A percentile compares a stretch with the other conserved stretches of the same genome.
phyloP scores from a whole-genome alignment of 2,329 filamentous ascomycete genomes.

The Fusarium nanum region DNA sequence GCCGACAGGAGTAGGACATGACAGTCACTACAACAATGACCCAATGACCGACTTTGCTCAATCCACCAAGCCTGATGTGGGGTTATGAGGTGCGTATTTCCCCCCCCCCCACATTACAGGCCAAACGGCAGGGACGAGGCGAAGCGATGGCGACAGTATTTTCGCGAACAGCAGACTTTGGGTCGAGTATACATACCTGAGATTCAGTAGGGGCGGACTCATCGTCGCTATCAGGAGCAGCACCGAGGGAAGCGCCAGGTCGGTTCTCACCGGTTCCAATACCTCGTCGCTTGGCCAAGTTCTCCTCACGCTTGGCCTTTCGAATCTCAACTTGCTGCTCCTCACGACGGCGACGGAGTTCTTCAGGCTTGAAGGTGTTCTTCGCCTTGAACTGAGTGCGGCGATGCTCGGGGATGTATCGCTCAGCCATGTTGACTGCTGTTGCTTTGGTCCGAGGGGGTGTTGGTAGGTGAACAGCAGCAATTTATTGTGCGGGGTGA shows the following conservation, averaged over 20 bases:
- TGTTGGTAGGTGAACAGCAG: constrained; percentile 44
- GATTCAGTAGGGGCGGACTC: constrained; percentile 94
- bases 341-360: constrained; percentile 96
- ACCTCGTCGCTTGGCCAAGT: constrained; percentile 96
- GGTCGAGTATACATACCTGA: constrained; percentile 72
- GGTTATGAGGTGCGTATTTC: constrained; percentile 47
- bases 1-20: constrained; percentile 19
- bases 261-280: constrained; percentile 85
- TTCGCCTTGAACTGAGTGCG: constrained; percentile 99
- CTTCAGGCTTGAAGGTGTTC: constrained; percentile 98
- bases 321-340: constrained; percentile 99
- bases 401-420: constrained; percentile 99
- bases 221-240: constrained; percentile 96
- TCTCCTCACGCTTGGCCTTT: constrained; percentile 98
- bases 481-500: constrained; percentile 48
- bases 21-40: constrained; percentile 4
- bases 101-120: constrained; percentile 52
- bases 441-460: constrained; percentile 41
- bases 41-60: constrained; percentile 21
- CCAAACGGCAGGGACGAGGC: constrained; percentile 37
- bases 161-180: constrained; percentile 10
- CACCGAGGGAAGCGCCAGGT: constrained; percentile 84
- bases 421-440: constrained; percentile 85
- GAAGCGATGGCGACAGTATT: constrained; percentile 24
- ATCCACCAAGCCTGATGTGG: constrained; percentile 47